These are phyloP conservation scores for Euclidium syriacum DNA, from an alignment of 345 rosid species.

Conservation along the genomic window DNA sequence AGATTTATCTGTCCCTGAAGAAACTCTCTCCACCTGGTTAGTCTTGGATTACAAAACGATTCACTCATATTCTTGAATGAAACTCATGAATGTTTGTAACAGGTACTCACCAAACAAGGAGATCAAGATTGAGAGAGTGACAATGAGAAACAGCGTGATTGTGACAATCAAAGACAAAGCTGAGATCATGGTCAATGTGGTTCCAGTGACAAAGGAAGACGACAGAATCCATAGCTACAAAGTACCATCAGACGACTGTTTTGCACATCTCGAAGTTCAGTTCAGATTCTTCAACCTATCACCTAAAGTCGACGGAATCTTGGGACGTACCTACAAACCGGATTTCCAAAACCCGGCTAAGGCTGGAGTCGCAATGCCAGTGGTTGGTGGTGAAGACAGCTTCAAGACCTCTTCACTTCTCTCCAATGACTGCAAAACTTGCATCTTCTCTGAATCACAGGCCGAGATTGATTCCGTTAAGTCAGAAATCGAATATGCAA, in stretches of 20 bases:
- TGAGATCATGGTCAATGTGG: conserved; percentile 55
- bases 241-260: conserved; percentile 50
- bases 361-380: conserved; percentile 62
- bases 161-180: conserved; percentile 40
- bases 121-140: conserved; percentile 51
- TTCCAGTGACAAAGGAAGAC: conserved; percentile 71
- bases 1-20: conserved; percentile 43
- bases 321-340: conserved; percentile 59
- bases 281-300: conserved; percentile 56
- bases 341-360: conserved; percentile 64
- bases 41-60: conserved; percentile 4
- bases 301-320: conserved; percentile 55
- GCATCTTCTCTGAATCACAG: conserved; percentile 33
- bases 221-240: conserved; percentile 54
- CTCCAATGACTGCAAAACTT: conserved; percentile 35
- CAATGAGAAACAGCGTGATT: conserved; percentile 44
- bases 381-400: conserved; percentile 51
- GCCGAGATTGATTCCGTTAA: conserved; percentile 4
- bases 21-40: conserved; percentile 47
- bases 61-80: background rate
- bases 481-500: conserved; percentile 30
- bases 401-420: conserved; percentile 51
- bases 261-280: conserved; percentile 64
- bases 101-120: conserved; percentile 39
- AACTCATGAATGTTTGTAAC: background rate